phyloP scores from a whole-genome alignment of 2,329 filamentous ascomycete genomes.

The Cladophialophora yegresii region DNA sequence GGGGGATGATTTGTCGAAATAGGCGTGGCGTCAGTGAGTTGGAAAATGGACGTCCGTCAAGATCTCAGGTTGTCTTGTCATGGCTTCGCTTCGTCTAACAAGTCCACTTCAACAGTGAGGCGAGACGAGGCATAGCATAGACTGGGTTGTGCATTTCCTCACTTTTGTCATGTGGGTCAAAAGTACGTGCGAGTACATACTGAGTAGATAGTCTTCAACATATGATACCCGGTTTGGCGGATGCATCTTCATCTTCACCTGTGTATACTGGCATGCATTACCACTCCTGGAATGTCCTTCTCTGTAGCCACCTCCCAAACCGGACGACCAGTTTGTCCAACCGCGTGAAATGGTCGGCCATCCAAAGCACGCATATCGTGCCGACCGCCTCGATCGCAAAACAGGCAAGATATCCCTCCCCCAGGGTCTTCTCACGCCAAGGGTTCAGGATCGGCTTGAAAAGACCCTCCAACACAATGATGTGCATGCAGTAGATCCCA shows the following conservation, averaged over 20 bases:
- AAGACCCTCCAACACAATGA: conserved; percentile 5
- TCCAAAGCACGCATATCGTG: conserved; percentile 14
- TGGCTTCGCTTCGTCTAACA: not conserved
- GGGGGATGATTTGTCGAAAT: conserved; percentile 50
- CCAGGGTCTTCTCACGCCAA: conserved; percentile 6
- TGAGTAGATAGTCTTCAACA: not conserved
- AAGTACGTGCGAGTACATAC: not conserved
- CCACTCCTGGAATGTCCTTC: conserved; percentile 22
- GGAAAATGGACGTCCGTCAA: not conserved
- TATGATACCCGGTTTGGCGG: not conserved
- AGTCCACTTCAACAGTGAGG: conserved; percentile 3
- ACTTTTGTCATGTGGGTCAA: not conserved
- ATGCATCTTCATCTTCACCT: not conserved
- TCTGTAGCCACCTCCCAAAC: conserved; percentile 18
- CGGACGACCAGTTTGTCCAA: conserved; percentile 18
- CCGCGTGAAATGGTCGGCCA: conserved; percentile 22
- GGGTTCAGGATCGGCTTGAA: conserved; percentile 11
- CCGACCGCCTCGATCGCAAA: conserved; percentile 1
- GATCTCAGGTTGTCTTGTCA: not conserved
- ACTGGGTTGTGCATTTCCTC: not conserved
- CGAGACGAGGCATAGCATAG: not conserved
- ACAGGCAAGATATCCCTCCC: conserved; percentile 12
- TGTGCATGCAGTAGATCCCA: conserved; percentile 51
- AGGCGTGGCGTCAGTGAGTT: not conserved
- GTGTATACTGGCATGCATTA: not conserved